Percentiles rank a stretch among this genome's conserved stretches.
These are phyloP conservation scores for Ettlia oleoabundans DNA, from an alignment of 139 green algal species.

Conservation along the genomic window DNA sequence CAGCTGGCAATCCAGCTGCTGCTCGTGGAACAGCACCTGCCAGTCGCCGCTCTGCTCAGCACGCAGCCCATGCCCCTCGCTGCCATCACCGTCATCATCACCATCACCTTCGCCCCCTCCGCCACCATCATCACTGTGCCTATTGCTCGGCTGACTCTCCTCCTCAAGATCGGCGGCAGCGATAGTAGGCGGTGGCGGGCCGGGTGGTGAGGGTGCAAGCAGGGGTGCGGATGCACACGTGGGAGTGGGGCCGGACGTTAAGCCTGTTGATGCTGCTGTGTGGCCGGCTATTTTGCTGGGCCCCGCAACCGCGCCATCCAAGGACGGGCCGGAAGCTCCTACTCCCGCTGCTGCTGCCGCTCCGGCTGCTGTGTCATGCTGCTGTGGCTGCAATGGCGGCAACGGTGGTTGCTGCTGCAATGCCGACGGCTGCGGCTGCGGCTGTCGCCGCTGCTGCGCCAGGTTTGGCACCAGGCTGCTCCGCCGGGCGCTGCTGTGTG, in stretches of 20 bases:
- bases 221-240: no score
- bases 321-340: not conserved
- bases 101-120: no score
- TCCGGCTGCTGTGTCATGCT: not conserved
- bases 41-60: constrained; percentile 28
- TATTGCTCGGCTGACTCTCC: not conserved
- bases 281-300: no score
- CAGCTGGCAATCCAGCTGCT: constrained; percentile 65
- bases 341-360: not conserved
- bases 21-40: constrained; percentile 56
- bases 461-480: constrained; percentile 12
- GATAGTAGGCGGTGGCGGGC: not conserved
- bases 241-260: no score
- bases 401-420: not conserved
- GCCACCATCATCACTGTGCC: no score
- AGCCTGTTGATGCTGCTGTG: no score
- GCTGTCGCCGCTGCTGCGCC: not conserved
- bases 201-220: no score
- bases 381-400: not conserved
- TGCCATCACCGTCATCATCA: no score
- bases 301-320: no score
- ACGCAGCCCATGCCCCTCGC: constrained; percentile 9
- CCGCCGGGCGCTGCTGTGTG: not conserved
- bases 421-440: not conserved
- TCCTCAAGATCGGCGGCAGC: not conserved